A percentile compares a stretch with the other conserved stretches of the same genome.
These are phyloP conservation scores for Dactylellina parvicollis DNA, from an alignment of 2,329 filamentous ascomycete genomes.

Conservation along the genomic window DNA sequence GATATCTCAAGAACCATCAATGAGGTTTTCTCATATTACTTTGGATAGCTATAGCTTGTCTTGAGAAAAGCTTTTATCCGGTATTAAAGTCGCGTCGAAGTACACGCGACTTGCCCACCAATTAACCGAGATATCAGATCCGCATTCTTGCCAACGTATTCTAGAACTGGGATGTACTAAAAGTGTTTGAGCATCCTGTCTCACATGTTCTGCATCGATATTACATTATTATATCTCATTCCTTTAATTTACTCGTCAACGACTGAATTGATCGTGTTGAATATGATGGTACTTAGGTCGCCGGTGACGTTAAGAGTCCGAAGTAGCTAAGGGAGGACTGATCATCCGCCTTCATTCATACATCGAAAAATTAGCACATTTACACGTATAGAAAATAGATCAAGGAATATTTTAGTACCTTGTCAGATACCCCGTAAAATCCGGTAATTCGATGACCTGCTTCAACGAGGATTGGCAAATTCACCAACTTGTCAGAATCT, in stretches of 20 bases:
- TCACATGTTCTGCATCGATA: not conserved
- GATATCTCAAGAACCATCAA: too few species aligned
- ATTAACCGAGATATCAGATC: too few species aligned
- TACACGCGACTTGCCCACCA: too few species aligned
- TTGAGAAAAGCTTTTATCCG: too few species aligned
- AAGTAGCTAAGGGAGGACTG: not conserved
- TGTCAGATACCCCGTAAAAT: constrained; percentile 1
- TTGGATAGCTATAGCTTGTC: too few species aligned
- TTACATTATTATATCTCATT: not conserved
- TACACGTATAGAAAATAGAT: not conserved
- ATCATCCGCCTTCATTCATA: not conserved
- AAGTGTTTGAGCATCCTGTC: too few species aligned
- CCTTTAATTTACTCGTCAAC: not conserved
- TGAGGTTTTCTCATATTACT: too few species aligned
- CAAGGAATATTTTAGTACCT: not conserved
- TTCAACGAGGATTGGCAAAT: not conserved
- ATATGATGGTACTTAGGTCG: not conserved
- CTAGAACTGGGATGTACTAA: too few species aligned
- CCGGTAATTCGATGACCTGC: not conserved
- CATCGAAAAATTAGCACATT: too few species aligned
- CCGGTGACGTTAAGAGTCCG: not conserved
- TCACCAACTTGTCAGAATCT: not conserved
- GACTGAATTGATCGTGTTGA: not conserved
- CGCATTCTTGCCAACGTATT: too few species aligned
- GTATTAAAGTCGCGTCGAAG: too few species aligned